A percentile compares a stretch with the other conserved stretches of the same genome.
Conservation (phyloP, 2,329 filamentous ascomycete species). For the Calonectria leucothoes region DNA sequence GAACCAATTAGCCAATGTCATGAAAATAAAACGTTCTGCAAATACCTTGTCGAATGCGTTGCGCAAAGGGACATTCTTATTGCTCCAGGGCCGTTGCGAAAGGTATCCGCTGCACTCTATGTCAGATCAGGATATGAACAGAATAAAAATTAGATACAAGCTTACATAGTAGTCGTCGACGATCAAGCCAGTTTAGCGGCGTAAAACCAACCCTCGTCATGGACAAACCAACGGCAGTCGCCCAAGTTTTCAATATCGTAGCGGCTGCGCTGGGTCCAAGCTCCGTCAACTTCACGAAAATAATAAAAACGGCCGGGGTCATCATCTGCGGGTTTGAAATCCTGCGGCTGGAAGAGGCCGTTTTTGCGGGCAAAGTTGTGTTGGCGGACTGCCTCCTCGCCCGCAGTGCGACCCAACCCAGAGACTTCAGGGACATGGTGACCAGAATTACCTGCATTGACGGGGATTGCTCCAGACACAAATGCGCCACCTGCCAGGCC, state of each 20-base stretch:
- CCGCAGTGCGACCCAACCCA: conserved; percentile 63
- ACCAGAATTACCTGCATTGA: conserved; percentile 56
- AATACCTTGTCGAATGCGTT: not conserved
- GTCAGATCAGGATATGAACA: conserved; percentile 13
- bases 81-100: no score
- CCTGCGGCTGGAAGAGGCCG: conserved; percentile 67
- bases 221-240: conserved; percentile 69
- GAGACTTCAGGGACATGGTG: conserved; percentile 60
- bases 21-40: not conserved
- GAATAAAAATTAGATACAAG: not conserved
- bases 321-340: conserved; percentile 72
- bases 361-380: conserved; percentile 61
- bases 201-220: conserved; percentile 69
- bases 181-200: conserved; percentile 63
- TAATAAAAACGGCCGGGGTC: conserved; percentile 71
- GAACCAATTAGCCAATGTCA: not conserved
- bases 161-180: conserved; percentile 22
- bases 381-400: conserved; percentile 60
- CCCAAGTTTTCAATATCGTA: conserved; percentile 70
- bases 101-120: conserved; percentile 1
- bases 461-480: conserved; percentile 40
- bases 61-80: not conserved
- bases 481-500: conserved; percentile 39
- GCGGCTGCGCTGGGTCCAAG: conserved; percentile 69
- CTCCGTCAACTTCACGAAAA: conserved; percentile 69